phyloP scores from a whole-genome alignment of 768 basidiomycete species.

The Rhizopogon vinicolor region DNA sequence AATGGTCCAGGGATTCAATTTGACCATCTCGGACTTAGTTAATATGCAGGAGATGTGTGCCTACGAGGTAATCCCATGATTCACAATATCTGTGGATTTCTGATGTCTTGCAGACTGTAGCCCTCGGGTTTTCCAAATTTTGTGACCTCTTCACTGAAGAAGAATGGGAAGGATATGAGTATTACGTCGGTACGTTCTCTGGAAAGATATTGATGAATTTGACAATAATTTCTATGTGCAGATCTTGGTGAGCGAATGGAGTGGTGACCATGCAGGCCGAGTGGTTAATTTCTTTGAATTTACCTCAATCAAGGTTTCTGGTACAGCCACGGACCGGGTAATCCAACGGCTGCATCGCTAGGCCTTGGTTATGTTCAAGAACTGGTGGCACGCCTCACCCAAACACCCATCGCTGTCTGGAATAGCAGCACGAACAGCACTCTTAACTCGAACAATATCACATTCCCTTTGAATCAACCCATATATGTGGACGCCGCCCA shows the following conservation, averaged over 20 bases:
- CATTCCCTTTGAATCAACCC: slow-evolving; percentile 31
- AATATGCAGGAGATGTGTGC: slow-evolving; percentile 36
- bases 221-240: not conserved
- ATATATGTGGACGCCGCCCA: slow-evolving; percentile 45
- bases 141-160: slow-evolving; percentile 47
- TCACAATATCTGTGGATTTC: not conserved
- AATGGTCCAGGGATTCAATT: slow-evolving; percentile 26
- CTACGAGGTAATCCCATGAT: slow-evolving; percentile 27
- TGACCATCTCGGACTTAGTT: slow-evolving; percentile 23
- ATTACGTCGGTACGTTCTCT: slow-evolving; percentile 26
- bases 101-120: slow-evolving; percentile 32
- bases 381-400: slow-evolving; percentile 37
- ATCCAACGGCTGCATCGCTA: slow-evolving; percentile 33
- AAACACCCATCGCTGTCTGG: slow-evolving; percentile 30
- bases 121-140: slow-evolving; percentile 46
- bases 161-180: slow-evolving; percentile 49
- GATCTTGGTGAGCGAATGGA: not conserved
- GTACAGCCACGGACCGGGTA: slow-evolving; percentile 39
- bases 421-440: slow-evolving; percentile 45
- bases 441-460: slow-evolving; percentile 34
- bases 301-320: slow-evolving; percentile 15
- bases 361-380: slow-evolving; percentile 40
- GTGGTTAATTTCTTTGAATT: not conserved
- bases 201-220: not conserved
- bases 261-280: slow-evolving; percentile 11